Conservation (phyloP, 2,329 filamentous ascomycete genomes). For the Alternaria sp. region DNA sequence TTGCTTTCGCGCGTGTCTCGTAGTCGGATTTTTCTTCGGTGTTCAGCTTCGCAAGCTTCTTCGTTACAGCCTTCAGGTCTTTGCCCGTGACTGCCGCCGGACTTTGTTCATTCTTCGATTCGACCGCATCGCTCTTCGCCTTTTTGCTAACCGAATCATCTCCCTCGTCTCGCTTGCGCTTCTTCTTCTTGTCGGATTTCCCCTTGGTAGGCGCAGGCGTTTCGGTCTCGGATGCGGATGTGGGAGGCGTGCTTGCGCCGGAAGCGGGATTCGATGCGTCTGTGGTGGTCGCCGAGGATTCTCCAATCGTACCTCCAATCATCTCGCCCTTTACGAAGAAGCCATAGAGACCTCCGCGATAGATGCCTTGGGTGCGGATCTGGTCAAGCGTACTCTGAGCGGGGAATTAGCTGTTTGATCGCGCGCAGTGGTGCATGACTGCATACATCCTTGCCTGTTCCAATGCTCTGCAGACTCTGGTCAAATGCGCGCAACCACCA, state of each 20-base stretch:
- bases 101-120: not conserved
- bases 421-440: not conserved
- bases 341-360: slow-evolving; percentile 71
- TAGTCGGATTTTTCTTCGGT: slow-evolving; percentile 39
- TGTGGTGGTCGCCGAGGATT: slow-evolving; percentile 25
- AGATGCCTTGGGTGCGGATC: slow-evolving; percentile 55
- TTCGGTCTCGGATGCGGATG: slow-evolving; percentile 33
- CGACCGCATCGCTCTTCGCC: slow-evolving; percentile 3
- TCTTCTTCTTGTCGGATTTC: slow-evolving; percentile 24
- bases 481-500: slow-evolving; percentile 99
- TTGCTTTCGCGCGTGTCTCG: slow-evolving; percentile 43
- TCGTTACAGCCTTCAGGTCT: slow-evolving; percentile 15
- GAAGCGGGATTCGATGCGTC: slow-evolving; percentile 24
- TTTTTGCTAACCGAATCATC: slow-evolving; percentile 22
- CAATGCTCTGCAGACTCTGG: slow-evolving; percentile 76
- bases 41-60: slow-evolving; percentile 37
- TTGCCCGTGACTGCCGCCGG: slow-evolving; percentile 1
- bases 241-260: slow-evolving; percentile 36
- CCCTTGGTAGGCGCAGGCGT: slow-evolving; percentile 8
- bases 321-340: slow-evolving; percentile 84
- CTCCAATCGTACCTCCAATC: slow-evolving; percentile 71
- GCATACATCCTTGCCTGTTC: slow-evolving; percentile 37
- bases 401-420: slow-evolving; percentile 27
- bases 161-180: slow-evolving; percentile 34
- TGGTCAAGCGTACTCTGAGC: slow-evolving; percentile 62